Evolutionary conservation across 2,329 filamentous ascomycete species (phyloP), one percentile per base, ranked within the genome.

Genomic region (Penicillium sp.): DNA sequence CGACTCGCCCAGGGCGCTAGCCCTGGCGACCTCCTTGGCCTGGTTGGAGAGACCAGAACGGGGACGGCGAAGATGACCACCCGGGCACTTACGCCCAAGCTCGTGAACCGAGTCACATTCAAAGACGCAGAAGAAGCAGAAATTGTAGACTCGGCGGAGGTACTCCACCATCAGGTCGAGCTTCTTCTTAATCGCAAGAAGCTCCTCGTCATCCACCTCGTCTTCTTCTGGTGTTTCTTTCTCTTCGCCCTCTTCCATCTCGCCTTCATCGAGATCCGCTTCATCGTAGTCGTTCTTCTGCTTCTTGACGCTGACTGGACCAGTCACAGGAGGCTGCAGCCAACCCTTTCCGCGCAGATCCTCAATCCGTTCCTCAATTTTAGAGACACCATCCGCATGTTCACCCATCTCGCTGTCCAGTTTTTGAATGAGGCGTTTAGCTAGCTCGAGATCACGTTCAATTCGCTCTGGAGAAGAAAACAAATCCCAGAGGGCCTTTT

Each of bases 41-140:
- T 90, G 81, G 12, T 84, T 87, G 4, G 88, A 94, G 31, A 97
- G 81, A 33, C 90, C 95, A 65, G 88, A 88, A 52, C 92, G 84
- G 36, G 94, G 94, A 45, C 94, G 87, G 57, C 94, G 90, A 56
- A 99, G 84, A 78, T 99, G 94, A n/a, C 94, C 94, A 39, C 94
- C 94, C 24, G 94, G 91, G 65, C 94, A 99, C 75, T 99, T 97
- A 54, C 94, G 86, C 38, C 90, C 92, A 60, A 99, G 80, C 74
- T 99, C 94, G 67, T 99, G 94, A 21, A 97, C 87, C 0, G 93
- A 97, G 72, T 99, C 94, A 67, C 91, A 94, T 74, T 99, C 94
- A 63, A 99, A 97, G 5, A 99, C 95, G 71, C 94, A 99, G 78
- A 97, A 99, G 79, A 99, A 96, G 78, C 94, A 99, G 76, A 99